Percentiles rank a stretch among this genome's conserved stretches.
Conservation (phyloP, 2,329 filamentous ascomycete genomes). For the Rutstroemia sp. region DNA sequence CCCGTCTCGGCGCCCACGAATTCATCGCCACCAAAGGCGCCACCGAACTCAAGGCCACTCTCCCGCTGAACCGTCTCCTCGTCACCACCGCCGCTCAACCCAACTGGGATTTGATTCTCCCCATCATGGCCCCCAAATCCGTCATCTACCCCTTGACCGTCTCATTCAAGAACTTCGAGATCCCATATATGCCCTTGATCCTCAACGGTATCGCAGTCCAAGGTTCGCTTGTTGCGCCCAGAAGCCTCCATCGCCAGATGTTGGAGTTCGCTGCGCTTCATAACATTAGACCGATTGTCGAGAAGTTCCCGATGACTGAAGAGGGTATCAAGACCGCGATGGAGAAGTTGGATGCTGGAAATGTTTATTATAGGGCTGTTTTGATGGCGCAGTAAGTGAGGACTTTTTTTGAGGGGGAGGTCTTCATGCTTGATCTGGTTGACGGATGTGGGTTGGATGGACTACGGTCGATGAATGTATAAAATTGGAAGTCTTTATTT, state of each 20-base stretch:
- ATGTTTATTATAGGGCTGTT: conserved; percentile 43
- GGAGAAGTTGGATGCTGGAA: conserved; percentile 47
- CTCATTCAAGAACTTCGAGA: conserved; percentile 32
- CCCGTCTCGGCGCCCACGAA: conserved; percentile 49
- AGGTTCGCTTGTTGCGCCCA: conserved; percentile 14
- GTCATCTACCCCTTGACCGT: conserved; percentile 57
- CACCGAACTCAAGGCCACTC: conserved; percentile 29
- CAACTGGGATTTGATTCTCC: conserved; percentile 13
- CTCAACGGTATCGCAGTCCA: conserved; percentile 11
- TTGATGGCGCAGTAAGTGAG: conserved; percentile 11
- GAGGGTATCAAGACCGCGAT: conserved; percentile 43
- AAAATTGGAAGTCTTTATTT: background rate
- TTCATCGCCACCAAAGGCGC: conserved; percentile 47
- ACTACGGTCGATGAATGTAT: background rate
- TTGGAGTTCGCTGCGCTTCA: conserved; percentile 49
- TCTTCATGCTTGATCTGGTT: background rate
- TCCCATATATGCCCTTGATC: conserved; percentile 20
- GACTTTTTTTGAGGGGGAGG: background rate
- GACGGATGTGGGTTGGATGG: background rate
- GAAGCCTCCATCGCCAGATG: conserved; percentile 48
- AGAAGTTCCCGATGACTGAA: conserved; percentile 45
- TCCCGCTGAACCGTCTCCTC: conserved; percentile 18
- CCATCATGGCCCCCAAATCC: conserved; percentile 35
- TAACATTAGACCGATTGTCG: conserved; percentile 48
- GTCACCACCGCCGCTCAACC: conserved; percentile 18